phyloP scores from a whole-genome alignment of 257 asterid genomes.

The Ophiorrhiza pumila region DNA sequence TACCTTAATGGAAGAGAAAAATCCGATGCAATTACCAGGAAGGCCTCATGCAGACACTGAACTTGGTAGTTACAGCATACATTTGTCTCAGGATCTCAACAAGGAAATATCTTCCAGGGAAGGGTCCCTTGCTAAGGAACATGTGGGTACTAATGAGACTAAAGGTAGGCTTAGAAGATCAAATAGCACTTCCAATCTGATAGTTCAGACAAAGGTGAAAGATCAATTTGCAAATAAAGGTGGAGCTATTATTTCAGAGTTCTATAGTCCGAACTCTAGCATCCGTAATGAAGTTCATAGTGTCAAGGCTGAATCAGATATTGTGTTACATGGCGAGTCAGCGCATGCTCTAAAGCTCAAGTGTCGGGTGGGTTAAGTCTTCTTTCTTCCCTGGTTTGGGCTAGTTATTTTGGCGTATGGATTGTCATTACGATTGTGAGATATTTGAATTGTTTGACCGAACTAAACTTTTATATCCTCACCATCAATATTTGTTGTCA shows the following conservation, averaged over 20 bases:
- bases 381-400: slow-evolving; percentile 12
- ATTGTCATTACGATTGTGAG: neutral
- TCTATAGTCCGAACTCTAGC: slow-evolving; percentile 53
- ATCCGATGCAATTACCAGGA: slow-evolving; percentile 44
- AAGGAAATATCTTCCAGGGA: slow-evolving; percentile 24
- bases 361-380: slow-evolving; percentile 67
- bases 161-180: slow-evolving; percentile 74
- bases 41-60: slow-evolving; percentile 48
- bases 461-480: slow-evolving; percentile 8
- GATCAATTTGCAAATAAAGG: slow-evolving; percentile 35
- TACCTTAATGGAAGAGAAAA: slow-evolving; percentile 40
- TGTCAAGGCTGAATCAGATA: slow-evolving; percentile 58
- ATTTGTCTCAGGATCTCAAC: slow-evolving; percentile 37
- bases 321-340: slow-evolving; percentile 55
- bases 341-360: slow-evolving; percentile 63
- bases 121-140: slow-evolving; percentile 38
- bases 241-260: slow-evolving; percentile 68
- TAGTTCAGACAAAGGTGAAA: slow-evolving; percentile 4
- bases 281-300: slow-evolving; percentile 35
- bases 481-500: slow-evolving; percentile 4
- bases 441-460: neutral
- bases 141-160: slow-evolving; percentile 19
- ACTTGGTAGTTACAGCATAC: slow-evolving; percentile 30
- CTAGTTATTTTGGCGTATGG: neutral
- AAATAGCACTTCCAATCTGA: slow-evolving; percentile 82